Evolutionary conservation across 2,329 filamentous ascomycete genomes (phyloP).

Genomic region (Drechslerella coelobrocha): DNA sequence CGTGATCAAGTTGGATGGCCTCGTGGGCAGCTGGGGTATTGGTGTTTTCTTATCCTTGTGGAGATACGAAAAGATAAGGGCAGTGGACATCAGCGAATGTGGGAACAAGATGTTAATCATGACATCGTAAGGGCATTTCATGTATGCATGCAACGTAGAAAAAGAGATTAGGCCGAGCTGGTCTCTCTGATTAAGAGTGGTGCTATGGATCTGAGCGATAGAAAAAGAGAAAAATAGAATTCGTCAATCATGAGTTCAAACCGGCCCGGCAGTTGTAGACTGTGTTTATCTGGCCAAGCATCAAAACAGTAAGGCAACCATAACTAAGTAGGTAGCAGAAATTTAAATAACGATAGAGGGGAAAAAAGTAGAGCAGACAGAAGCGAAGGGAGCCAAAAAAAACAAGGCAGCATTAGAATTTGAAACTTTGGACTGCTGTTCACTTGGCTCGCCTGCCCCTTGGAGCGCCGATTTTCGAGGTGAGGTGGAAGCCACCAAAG

Average conservation of each 20-base stretch:
- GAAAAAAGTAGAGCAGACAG: conserved; percentile 14
- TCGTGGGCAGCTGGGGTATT: too few relatives aligned
- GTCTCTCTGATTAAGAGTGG: neutral
- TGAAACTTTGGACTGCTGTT: neutral
- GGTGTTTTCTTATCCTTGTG: too few relatives aligned
- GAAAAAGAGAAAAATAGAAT: neutral
- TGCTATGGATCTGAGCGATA: neutral
- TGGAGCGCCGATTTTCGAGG: conserved; percentile 38
- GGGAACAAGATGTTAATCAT: neutral
- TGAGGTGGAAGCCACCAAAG: conserved; percentile 50
- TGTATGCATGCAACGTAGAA: neutral
- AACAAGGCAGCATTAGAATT: too few relatives aligned
- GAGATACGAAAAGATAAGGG: too few relatives aligned
- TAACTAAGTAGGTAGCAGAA: too few relatives aligned
- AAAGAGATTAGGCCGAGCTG: neutral
- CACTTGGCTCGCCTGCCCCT: conserved; percentile 34
- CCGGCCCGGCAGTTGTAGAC: neutral
- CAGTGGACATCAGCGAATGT: conserved; percentile 38
- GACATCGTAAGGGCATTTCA: neutral
- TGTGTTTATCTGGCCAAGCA: neutral
- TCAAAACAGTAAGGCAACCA: too few relatives aligned
- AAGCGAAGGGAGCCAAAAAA: too few relatives aligned
- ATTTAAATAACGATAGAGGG: neutral
- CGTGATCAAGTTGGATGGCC: neutral
- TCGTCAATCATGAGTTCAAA: neutral